phyloP scores from a whole-genome alignment of 192 early-diverging fungal species.

The Endogone sp. region DNA sequence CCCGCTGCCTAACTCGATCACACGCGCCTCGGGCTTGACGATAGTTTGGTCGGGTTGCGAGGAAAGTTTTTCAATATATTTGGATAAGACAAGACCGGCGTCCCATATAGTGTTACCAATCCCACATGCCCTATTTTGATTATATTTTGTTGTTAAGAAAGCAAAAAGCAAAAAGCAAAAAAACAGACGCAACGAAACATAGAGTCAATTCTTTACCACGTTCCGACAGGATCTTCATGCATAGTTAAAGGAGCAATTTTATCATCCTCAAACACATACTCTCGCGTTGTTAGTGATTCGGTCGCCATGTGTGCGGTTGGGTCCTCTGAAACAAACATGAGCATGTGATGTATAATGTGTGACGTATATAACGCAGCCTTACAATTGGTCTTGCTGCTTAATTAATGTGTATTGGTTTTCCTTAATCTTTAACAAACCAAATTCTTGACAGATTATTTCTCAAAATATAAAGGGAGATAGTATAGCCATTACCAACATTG shows the following conservation, averaged over 20 bases:
- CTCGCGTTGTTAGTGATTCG: background rate
- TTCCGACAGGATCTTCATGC: background rate
- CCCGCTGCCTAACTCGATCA: constrained; percentile 56
- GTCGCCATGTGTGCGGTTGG: too few relatives aligned
- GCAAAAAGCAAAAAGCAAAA: background rate
- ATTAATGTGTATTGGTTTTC: too few relatives aligned
- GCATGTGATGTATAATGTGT: too few relatives aligned
- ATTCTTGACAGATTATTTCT: too few relatives aligned
- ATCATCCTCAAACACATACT: background rate
- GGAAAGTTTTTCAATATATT: constrained; percentile 2
- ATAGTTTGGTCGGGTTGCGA: background rate
- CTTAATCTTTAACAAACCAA: too few relatives aligned
- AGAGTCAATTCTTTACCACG: background rate
- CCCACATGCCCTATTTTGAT: background rate
- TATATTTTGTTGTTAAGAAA: background rate
- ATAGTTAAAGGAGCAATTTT: background rate
- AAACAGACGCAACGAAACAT: background rate
- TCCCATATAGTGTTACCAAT: background rate
- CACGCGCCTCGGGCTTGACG: background rate
- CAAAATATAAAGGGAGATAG: too few relatives aligned
- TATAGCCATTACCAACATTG: too few relatives aligned
- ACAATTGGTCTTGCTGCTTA: too few relatives aligned
- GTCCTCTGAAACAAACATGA: too few relatives aligned
- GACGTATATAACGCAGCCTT: too few relatives aligned
- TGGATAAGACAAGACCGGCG: constrained; percentile 2